Conservation (phyloP, 1,284 basidiomycete species). For the Cystobasidium sp. region DNA sequence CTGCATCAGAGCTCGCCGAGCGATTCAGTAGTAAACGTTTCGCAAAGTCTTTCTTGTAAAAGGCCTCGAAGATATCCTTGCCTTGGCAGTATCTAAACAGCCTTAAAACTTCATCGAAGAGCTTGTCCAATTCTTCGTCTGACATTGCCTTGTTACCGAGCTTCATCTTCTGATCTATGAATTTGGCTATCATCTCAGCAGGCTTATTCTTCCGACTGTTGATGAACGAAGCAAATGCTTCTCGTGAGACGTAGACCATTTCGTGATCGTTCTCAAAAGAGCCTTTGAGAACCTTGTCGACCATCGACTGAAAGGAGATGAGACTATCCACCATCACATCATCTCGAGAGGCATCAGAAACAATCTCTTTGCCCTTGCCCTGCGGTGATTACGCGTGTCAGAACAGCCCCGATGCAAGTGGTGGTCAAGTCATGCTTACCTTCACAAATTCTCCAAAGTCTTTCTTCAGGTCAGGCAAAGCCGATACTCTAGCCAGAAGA, state of each 20-base stretch:
- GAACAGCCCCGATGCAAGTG: neutral
- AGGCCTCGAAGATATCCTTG: conserved; percentile 75
- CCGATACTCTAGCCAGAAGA: conserved; percentile 24
- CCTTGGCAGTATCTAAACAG: conserved; percentile 83
- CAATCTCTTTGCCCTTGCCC: conserved; percentile 59
- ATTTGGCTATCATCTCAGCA: conserved; percentile 89
- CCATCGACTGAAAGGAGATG: conserved; percentile 70
- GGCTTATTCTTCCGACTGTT: conserved; percentile 81
- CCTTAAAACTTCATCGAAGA: conserved; percentile 75
- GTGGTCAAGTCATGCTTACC: neutral
- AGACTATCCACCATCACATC: conserved; percentile 79
- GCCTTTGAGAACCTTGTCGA: conserved; percentile 63
- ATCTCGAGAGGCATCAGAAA: conserved; percentile 65
- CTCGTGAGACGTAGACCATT: conserved; percentile 60
- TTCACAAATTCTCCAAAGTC: conserved; percentile 24
- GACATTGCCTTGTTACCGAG: conserved; percentile 76
- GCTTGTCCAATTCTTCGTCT: conserved; percentile 70
- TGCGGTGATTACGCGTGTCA: conserved; percentile 39
- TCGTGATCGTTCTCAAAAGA: conserved; percentile 61
- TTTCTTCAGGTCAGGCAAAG: conserved; percentile 18
- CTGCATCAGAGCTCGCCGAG: conserved; percentile 88
- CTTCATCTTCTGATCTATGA: conserved; percentile 82
- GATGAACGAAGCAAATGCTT: conserved; percentile 81
- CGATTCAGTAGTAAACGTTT: conserved; percentile 84
- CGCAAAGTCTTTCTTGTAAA: conserved; percentile 87